A percentile compares a stretch with the other conserved stretches of the same genome.
phyloP scores from a whole-genome alignment of 2,329 filamentous ascomycete species.

The Periglandula ipomoeae region DNA sequence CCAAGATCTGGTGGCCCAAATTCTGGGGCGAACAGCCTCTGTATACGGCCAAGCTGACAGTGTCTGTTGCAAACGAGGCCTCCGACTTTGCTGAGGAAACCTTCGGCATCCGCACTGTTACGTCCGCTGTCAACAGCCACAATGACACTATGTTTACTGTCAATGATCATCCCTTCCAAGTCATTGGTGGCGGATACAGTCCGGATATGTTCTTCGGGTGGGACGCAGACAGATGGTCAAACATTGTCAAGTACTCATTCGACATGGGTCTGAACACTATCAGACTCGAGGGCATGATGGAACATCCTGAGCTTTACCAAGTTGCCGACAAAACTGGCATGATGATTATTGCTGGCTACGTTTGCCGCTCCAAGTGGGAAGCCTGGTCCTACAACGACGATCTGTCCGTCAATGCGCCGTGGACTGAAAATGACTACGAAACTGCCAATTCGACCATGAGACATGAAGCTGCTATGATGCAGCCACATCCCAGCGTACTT shows the following conservation, averaged over 20 bases:
- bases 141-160: slow-evolving; percentile 48
- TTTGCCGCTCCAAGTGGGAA: slow-evolving; percentile 62
- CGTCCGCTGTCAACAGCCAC: slow-evolving; percentile 37
- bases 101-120: slow-evolving; percentile 29
- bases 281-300: slow-evolving; percentile 55
- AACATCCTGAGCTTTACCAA: slow-evolving; percentile 51
- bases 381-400: slow-evolving; percentile 53
- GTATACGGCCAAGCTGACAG: slow-evolving; percentile 28
- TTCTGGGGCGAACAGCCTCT: slow-evolving; percentile 49
- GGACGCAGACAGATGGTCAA: slow-evolving; percentile 34
- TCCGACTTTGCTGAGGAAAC: slow-evolving; percentile 18
- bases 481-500: slow-evolving; percentile 49
- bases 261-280: slow-evolving; percentile 56
- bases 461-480: slow-evolving; percentile 52
- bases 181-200: slow-evolving; percentile 51
- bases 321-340: slow-evolving; percentile 49
- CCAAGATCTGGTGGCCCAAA: slow-evolving; percentile 52
- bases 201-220: slow-evolving; percentile 55
- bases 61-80: slow-evolving; percentile 19
- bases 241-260: slow-evolving; percentile 43
- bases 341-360: slow-evolving; percentile 56
- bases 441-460: slow-evolving; percentile 46
- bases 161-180: slow-evolving; percentile 49
- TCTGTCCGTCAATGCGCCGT: slow-evolving; percentile 29
- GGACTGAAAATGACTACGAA: slow-evolving; percentile 44